Evolutionary conservation across 805 yeast species (phyloP).

Genomic region (Ogataea haglerorum): DNA sequence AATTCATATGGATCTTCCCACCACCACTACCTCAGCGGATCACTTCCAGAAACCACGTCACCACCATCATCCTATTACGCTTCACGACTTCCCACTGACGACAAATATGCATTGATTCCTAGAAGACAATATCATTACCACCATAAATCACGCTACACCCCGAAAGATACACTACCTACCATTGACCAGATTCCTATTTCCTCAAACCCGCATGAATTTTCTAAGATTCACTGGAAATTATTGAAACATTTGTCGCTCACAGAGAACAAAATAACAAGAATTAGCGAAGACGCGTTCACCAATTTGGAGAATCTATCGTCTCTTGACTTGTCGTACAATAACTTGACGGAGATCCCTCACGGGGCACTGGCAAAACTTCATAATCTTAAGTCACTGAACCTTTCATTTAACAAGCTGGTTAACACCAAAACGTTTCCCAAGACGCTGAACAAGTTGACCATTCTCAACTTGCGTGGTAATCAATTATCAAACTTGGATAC

Average conservation of each 20-base stretch:
- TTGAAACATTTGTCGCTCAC: slow-evolving; percentile 40
- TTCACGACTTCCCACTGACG: slow-evolving; percentile 15
- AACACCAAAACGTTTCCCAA: slow-evolving; percentile 34
- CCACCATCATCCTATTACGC: slow-evolving; percentile 19
- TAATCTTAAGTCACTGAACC: slow-evolving; percentile 48
- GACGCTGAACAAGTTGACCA: slow-evolving; percentile 40
- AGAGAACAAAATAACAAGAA: slow-evolving; percentile 36
- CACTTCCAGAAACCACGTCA: slow-evolving; percentile 25
- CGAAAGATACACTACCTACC: slow-evolving; percentile 6
- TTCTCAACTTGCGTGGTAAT: slow-evolving; percentile 52
- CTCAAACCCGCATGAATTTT: neutral
- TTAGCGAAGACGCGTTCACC: slow-evolving; percentile 32
- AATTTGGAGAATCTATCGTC: slow-evolving; percentile 34
- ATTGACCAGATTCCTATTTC: slow-evolving; percentile 1
- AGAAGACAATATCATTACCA: slow-evolving; percentile 28
- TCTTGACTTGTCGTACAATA: slow-evolving; percentile 55
- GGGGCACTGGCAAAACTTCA: slow-evolving; percentile 45
- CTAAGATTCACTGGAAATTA: slow-evolving; percentile 32
- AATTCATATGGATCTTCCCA: slow-evolving; percentile 21
- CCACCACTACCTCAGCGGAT: slow-evolving; percentile 26
- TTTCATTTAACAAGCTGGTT: slow-evolving; percentile 46
- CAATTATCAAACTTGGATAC: slow-evolving; percentile 40
- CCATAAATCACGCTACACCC: slow-evolving; percentile 18
- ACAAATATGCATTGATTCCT: slow-evolving; percentile 15
- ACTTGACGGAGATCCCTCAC: slow-evolving; percentile 47